Evolutionary conservation across 2,329 filamentous ascomycete genomes (phyloP), one percentile per base, ranked within the genome.

Genomic region (Paecilomyces sp.): DNA sequence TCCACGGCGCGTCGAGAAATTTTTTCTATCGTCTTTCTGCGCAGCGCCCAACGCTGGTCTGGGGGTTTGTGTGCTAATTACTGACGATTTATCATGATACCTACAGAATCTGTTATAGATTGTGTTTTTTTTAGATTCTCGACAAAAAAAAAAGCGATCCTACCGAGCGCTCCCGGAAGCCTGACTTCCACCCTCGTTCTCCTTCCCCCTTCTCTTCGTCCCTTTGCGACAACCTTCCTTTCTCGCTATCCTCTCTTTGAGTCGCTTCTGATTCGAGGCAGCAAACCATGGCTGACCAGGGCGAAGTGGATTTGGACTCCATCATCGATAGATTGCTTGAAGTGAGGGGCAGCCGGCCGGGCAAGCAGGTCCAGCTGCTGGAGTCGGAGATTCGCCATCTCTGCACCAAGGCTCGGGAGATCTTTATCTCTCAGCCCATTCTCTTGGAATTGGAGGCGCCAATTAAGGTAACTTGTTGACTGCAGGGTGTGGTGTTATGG

Each of bases 381-480:
- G 94, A 99, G 79, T 88, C 91, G 63, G 94, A 97, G 81, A 99
- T 99, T 70, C 89, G 93, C 75, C 96, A 87, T 79, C 86, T 99
- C 66, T 99, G 94, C 86, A 97, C 93, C 76, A 97, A 97, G 83
- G 92, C 93, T 64, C 89, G 94, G 67, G 94, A 99, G 83, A 97
- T 99, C 72, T 97, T 99, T 83, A 97, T 99, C 79, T 97, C 92
- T 64, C 94, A 99, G 82, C 94, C 94, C 67, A 97, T 97, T 73
- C 83, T 99, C 68, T 87, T 99, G 67, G 94, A 99, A 82, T 86
- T 99, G 56, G 94, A 97, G 80, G 94, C 94, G 74, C 94, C 94
- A 63, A 97, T 99, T 80, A 99, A 99, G 92, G 93, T 96, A 83
- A 70, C 83, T 74, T 30, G 59, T 55, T 58, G 56, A 55, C 25